These are phyloP conservation scores for Paraphoma sp. DNA, from an alignment of 2,329 filamentous ascomycete species.

Conservation along the genomic window DNA sequence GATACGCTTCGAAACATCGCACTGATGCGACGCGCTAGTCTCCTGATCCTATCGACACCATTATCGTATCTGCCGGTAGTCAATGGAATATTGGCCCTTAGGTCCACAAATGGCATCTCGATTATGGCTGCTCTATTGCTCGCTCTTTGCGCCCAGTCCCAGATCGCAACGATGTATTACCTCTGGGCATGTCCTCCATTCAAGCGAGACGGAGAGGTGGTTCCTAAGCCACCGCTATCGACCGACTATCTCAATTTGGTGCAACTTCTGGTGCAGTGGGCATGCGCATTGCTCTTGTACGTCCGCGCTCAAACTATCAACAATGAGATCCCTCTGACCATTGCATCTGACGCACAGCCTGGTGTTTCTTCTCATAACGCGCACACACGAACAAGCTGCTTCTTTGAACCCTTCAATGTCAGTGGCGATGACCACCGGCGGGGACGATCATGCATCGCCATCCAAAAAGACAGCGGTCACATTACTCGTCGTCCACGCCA, in stretches of 20 bases:
- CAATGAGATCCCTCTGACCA: neutral
- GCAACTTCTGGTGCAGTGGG: slow-evolving; percentile 4
- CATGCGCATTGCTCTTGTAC: slow-evolving; percentile 6
- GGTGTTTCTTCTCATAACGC: neutral
- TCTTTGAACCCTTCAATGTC: neutral
- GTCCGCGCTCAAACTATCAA: neutral
- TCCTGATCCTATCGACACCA: no score
- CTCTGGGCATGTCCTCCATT: slow-evolving; percentile 7
- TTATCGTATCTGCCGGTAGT: no score
- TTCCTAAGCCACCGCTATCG: slow-evolving; percentile 4
- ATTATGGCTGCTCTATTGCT: no score
- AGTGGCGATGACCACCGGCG: neutral
- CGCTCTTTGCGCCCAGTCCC: slow-evolving; percentile 3
- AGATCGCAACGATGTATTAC: slow-evolving; percentile 6
- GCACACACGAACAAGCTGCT: neutral
- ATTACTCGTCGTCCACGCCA: slow-evolving; percentile 5
- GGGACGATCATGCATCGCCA: neutral
- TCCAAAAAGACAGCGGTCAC: slow-evolving; percentile 2
- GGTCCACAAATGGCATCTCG: no score
- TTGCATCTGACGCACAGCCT: slow-evolving; percentile 1
- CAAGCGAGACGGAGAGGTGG: slow-evolving; percentile 5
- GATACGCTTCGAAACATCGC: no score
- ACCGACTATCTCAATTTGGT: slow-evolving; percentile 3
- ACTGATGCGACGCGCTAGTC: no score
- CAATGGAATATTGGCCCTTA: no score